A percentile compares a stretch with the other conserved stretches of the same genome.
phyloP scores from a whole-genome alignment of 2,329 filamentous ascomycete genomes.

The Teratosphaeriaceae sp. region DNA sequence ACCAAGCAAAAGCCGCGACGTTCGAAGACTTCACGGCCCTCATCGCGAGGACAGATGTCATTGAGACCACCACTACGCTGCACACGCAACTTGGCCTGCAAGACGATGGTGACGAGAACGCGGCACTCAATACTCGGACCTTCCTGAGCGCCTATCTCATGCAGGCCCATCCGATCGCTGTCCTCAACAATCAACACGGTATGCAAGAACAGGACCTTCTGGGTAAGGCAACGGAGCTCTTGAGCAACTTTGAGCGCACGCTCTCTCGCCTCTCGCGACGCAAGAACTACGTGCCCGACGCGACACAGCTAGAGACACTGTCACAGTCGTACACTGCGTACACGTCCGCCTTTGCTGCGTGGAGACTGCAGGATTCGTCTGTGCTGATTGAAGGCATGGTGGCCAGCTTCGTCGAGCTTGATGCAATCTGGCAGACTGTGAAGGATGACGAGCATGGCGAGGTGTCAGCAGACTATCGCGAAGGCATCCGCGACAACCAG shows the following conservation, averaged over 20 bases:
- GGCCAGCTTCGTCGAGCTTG: slow-evolving; percentile 77
- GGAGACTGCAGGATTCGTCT: slow-evolving; percentile 74
- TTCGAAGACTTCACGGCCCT: slow-evolving; percentile 70
- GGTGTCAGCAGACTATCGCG: slow-evolving; percentile 67
- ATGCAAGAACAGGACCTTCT: slow-evolving; percentile 66
- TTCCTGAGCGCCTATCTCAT: slow-evolving; percentile 78
- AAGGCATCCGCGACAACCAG: slow-evolving; percentile 77
- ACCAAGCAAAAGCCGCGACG: slow-evolving; percentile 60
- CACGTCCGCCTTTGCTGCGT: slow-evolving; percentile 71
- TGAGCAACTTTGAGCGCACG: slow-evolving; percentile 71
- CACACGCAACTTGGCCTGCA: slow-evolving; percentile 62
- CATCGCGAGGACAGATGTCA: slow-evolving; percentile 59
- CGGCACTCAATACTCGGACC: slow-evolving; percentile 63
- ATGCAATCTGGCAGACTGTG: slow-evolving; percentile 76
- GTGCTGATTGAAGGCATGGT: slow-evolving; percentile 78
- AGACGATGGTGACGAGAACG: slow-evolving; percentile 51
- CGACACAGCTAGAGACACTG: slow-evolving; percentile 55
- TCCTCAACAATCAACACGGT: slow-evolving; percentile 69
- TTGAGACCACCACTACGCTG: slow-evolving; percentile 59
- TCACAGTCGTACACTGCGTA: slow-evolving; percentile 67
- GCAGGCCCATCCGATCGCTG: slow-evolving; percentile 68
- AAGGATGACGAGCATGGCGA: slow-evolving; percentile 69
- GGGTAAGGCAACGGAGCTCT: slow-evolving; percentile 67
- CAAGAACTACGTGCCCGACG: slow-evolving; percentile 62
- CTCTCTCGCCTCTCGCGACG: slow-evolving; percentile 57